These are phyloP conservation scores for Gymnopus androsaceus DNA, from an alignment of 1,284 basidiomycete genomes.

Conservation along the genomic window DNA sequence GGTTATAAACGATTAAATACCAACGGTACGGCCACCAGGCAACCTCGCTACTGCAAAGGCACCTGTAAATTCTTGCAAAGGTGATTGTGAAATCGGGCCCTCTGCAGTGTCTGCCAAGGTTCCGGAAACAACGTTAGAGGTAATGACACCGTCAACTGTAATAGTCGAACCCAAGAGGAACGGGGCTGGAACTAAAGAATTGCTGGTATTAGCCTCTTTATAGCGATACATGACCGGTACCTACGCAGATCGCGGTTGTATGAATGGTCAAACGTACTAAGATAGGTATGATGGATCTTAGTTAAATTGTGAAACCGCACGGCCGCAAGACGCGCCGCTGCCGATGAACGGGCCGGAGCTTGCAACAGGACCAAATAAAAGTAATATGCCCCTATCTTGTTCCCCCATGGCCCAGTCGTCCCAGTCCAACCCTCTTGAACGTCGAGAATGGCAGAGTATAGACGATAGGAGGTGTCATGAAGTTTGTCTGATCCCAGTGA, in stretches of 20 bases:
- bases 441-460: too few relatives aligned
- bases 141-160: conserved; percentile 56
- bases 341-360: too few relatives aligned
- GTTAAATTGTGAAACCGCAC: too few relatives aligned
- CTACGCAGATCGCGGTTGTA: conserved; percentile 54
- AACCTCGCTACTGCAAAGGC: conserved; percentile 39
- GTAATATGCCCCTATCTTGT: too few relatives aligned
- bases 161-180: conserved; percentile 62
- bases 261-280: conserved; percentile 59
- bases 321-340: too few relatives aligned
- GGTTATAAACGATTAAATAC: neutral
- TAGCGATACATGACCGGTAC: neutral
- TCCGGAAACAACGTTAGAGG: conserved; percentile 59
- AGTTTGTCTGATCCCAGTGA: too few relatives aligned
- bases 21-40: conserved; percentile 37
- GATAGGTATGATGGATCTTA: neutral
- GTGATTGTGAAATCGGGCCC: conserved; percentile 1
- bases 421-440: too few relatives aligned
- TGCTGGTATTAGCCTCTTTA: neutral
- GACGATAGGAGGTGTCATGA: too few relatives aligned
- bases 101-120: conserved; percentile 40
- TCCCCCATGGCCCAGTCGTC: too few relatives aligned
- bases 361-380: too few relatives aligned
- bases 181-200: conserved; percentile 47
- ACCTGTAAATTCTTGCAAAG: neutral